phyloP scores from a whole-genome alignment of 1,284 basidiomycete genomes.

The Pseudozyma tsukubaensis region DNA sequence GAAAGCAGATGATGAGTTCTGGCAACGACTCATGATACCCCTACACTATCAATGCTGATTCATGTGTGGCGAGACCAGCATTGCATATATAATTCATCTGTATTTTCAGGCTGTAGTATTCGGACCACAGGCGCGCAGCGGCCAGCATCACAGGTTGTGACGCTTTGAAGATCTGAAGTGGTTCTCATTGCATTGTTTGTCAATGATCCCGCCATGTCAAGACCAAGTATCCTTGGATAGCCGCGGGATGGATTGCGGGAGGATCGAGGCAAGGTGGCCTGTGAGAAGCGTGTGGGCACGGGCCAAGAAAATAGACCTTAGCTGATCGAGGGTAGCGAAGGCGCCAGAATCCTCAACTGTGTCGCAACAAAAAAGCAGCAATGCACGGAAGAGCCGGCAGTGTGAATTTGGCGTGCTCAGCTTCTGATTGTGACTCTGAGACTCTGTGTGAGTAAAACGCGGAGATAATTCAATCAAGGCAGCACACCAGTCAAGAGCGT shows the following conservation, averaged over 20 bases:
- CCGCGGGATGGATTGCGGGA: too few species aligned
- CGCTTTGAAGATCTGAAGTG: too few species aligned
- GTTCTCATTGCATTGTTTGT: too few species aligned
- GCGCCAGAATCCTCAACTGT: constrained; percentile 12
- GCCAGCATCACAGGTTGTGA: too few species aligned
- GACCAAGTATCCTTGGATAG: neutral
- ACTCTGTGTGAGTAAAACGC: neutral
- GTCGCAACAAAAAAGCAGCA: neutral
- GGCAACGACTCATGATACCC: constrained; percentile 42
- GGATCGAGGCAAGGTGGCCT: too few species aligned
- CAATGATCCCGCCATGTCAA: too few species aligned
- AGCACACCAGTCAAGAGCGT: neutral
- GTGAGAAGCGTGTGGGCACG: constrained; percentile 9
- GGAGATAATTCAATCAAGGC: constrained; percentile 4
- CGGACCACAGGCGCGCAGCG: too few species aligned
- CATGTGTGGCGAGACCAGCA: neutral
- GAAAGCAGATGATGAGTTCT: constrained; percentile 1
- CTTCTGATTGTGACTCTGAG: too few species aligned
- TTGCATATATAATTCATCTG: neutral
- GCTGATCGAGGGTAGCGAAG: constrained; percentile 28
- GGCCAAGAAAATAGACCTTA: constrained; percentile 12
- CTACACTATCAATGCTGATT: constrained; percentile 50
- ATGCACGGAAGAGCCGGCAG: constrained; percentile 4
- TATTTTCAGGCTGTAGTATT: too few species aligned
- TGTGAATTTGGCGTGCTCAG: neutral